Conservation (phyloP, 106 monocot species). For the Allium sativum region DNA sequence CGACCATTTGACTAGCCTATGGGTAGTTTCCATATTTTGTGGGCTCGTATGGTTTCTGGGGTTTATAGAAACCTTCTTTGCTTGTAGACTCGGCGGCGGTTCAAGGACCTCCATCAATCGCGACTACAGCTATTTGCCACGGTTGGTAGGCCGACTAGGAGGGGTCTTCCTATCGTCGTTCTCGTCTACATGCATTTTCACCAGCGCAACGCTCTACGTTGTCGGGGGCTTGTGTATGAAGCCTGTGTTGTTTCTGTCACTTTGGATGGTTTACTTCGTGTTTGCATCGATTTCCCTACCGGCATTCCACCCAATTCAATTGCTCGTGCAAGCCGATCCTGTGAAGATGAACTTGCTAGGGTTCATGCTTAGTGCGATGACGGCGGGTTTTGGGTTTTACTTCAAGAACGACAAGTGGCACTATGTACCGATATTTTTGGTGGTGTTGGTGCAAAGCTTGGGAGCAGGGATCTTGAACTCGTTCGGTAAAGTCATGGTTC, state of each 20-base stretch:
- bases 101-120: neutral
- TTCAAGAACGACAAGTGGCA: constrained; percentile 27
- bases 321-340: constrained; percentile 26
- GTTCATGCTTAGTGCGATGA: constrained; percentile 25
- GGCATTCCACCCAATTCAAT: constrained; percentile 20
- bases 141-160: constrained; percentile 24
- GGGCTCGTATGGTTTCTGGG: constrained; percentile 42
- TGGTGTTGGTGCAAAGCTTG: constrained; percentile 26
- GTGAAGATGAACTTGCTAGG: constrained; percentile 46
- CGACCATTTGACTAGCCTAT: constrained; percentile 35
- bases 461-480: constrained; percentile 27
- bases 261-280: constrained; percentile 9
- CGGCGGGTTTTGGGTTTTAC: constrained; percentile 35
- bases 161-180: constrained; percentile 37
- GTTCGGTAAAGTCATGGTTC: constrained; percentile 24
- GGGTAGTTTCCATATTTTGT: constrained; percentile 56
- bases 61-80: constrained; percentile 20
- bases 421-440: constrained; percentile 12
- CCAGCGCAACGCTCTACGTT: constrained; percentile 18
- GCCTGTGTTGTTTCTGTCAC: neutral
- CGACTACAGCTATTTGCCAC: constrained; percentile 15
- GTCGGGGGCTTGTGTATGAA: constrained; percentile 28
- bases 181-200: constrained; percentile 36
- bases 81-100: constrained; percentile 8
- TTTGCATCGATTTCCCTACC: constrained; percentile 1